Evolutionary conservation across 129 eudicot genomes (phyloP).

Genomic region (Pittosporum tobira): DNA sequence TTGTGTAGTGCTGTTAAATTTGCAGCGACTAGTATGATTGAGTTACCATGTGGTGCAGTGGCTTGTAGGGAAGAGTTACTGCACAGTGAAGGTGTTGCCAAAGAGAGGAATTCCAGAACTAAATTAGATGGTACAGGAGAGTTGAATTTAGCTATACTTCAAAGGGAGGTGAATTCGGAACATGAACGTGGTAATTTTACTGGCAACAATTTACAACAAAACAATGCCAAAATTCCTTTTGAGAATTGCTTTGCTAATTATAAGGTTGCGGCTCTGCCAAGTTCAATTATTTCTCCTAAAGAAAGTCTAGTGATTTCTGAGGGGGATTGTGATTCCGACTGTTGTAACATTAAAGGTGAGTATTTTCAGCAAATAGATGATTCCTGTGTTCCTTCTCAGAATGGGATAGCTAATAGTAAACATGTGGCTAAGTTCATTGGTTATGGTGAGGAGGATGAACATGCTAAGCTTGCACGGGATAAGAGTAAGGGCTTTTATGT

Average conservation of each 20-base stretch:
- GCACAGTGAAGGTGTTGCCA: conserved; percentile 12
- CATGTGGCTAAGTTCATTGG: conserved; percentile 2
- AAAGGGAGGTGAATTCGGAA: conserved; percentile 19
- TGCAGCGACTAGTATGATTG: neutral
- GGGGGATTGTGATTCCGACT: conserved; percentile 9
- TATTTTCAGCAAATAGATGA: conserved; percentile 13
- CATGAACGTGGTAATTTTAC: conserved; percentile 10
- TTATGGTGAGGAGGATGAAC: conserved; percentile 11
- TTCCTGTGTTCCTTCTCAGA: conserved; percentile 10
- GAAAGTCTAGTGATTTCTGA: conserved; percentile 21
- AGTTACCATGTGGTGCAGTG: conserved; percentile 4
- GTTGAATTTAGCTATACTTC: conserved; percentile 1
- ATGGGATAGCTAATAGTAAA: conserved; percentile 15
- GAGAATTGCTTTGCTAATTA: conserved; percentile 16
- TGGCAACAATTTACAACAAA: conserved; percentile 18
- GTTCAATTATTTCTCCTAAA: conserved; percentile 8
- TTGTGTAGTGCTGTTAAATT: neutral
- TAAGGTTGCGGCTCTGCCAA: neutral
- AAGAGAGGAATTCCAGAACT: neutral
- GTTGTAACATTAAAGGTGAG: conserved; percentile 14
- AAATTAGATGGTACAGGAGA: conserved; percentile 8
- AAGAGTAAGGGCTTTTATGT: conserved; percentile 28
- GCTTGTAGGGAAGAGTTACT: conserved; percentile 4
- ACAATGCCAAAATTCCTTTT: conserved; percentile 9
- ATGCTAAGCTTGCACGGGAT: conserved; percentile 8